phyloP scores from a whole-genome alignment of 169 alveolate species.

The Cyclospora cayetanensis region DNA sequence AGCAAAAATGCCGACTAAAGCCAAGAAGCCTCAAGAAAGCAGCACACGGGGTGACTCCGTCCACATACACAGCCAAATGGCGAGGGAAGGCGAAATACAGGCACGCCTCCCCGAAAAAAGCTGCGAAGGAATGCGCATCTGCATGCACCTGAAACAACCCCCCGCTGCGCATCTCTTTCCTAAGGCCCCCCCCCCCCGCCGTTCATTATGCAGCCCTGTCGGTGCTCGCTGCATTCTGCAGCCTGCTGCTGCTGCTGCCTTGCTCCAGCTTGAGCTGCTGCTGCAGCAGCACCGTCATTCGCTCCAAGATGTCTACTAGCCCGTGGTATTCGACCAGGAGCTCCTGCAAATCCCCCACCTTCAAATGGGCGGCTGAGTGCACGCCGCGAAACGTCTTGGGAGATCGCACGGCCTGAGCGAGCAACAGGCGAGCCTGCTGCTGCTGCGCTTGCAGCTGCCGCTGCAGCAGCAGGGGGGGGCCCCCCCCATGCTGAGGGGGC shows the following conservation, averaged over 20 bases:
- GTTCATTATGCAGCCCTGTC: no score
- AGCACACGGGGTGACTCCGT: no score
- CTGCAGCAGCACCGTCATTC: constrained; percentile 30
- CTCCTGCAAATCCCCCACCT: background rate
- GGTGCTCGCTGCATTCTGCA: background rate
- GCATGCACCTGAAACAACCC: no score
- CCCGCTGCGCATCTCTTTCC: no score
- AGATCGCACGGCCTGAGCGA: background rate
- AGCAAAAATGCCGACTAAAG: no score
- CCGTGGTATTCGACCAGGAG: constrained; percentile 13
- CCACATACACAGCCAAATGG: no score
- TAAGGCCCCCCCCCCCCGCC: no score
- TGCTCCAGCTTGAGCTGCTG: background rate
- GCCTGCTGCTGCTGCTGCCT: constrained; percentile 14
- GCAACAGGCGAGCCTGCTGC: background rate
- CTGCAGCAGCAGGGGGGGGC: background rate
- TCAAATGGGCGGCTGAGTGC: background rate
- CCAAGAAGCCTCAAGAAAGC: no score
- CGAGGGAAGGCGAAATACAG: no score
- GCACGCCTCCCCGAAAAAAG: no score
- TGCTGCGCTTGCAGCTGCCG: background rate
- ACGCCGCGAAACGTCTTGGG: background rate
- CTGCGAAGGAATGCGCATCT: no score
- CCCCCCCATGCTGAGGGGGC: background rate
- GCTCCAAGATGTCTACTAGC: background rate